These are phyloP conservation scores for Coemansia sp. DNA, from an alignment of 192 early-diverging fungal species.

Conservation along the genomic window DNA sequence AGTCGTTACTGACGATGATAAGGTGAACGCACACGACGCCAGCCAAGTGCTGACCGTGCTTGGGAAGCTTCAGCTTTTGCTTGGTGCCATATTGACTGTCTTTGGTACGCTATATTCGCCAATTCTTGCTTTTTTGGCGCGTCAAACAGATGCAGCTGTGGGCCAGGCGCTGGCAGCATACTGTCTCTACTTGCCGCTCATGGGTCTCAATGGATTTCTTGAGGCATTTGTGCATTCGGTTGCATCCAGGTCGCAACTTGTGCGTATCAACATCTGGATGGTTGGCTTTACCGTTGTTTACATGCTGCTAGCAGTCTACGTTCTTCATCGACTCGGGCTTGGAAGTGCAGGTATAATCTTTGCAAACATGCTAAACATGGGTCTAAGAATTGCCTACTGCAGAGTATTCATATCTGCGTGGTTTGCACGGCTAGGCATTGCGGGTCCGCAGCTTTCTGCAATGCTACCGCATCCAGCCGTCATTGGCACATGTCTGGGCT, in stretches of 20 bases:
- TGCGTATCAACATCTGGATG: slow-evolving; percentile 70
- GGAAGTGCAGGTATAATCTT: slow-evolving; percentile 79
- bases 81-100: slow-evolving; percentile 73
- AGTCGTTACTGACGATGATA: background rate
- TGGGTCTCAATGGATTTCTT: slow-evolving; percentile 94
- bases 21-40: slow-evolving; percentile 16
- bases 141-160: slow-evolving; percentile 58
- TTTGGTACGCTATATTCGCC: slow-evolving; percentile 78
- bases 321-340: slow-evolving; percentile 59
- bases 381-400: slow-evolving; percentile 72
- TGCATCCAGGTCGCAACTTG: slow-evolving; percentile 64
- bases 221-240: slow-evolving; percentile 92
- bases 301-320: slow-evolving; percentile 58
- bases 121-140: slow-evolving; percentile 59
- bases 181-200: slow-evolving; percentile 88
- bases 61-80: slow-evolving; percentile 48
- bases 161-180: slow-evolving; percentile 68
- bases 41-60: slow-evolving; percentile 23
- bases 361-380: slow-evolving; percentile 85
- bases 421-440: slow-evolving; percentile 38
- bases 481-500: slow-evolving; percentile 15
- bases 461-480: slow-evolving; percentile 39
- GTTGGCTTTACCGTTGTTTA: slow-evolving; percentile 71
- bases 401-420: slow-evolving; percentile 63
- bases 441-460: slow-evolving; percentile 11